Base-by-base conservation (phyloP, 148 eudicot genomes). In the Mesembryanthemum crystallinum region DNA sequence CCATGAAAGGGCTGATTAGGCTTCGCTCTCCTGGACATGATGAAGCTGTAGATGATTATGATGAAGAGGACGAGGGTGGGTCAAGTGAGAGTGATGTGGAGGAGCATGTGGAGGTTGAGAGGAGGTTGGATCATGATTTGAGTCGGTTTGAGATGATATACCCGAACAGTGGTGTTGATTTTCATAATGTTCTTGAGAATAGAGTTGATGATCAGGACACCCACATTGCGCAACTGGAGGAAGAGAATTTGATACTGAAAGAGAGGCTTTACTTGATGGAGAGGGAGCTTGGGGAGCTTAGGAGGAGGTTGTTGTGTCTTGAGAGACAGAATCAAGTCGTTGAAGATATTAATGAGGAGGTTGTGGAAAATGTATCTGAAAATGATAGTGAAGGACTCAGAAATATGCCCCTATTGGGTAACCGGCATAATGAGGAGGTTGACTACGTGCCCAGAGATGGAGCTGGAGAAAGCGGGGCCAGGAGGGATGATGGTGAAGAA, bases 171-270 rank as follows among this genome's bases (percentile, higher is more conserved):
- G 86, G 88, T 71, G 82, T 74, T 64, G 96, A 89, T 24, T 85
- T 86, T 32, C 83, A 86, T 58, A 86, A 86, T 82, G 81, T 85
- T 33, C 65, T 95, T 85, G 99, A 89, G 79, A 95, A 86, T 79
- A 77, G 97, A 52, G 99, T 95, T n/a, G 99, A 95, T 84, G 97
- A 95, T 85, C 97, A 95, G 74, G 99, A 95, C 72, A 79, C 89
- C 7, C 97, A 92, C 57, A 90, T 95, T 49, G 89, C 91, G 7
- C 99, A 88, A 32, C 45, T 92, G 86, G 97, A 90, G 76, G 99
- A 92, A 62, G 97, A 92, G 88, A 95, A 92, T 73, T 71, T 95
- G 74, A 86, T 87, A n/a, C 83, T 92, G 37, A 95, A 92, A 85
- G 94, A 90, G 82, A 87, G 94, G 77, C 79, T 95, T 72, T 92